These are phyloP conservation scores for Aspergillus luchuensis DNA, from an alignment of 2,329 filamentous ascomycete species.

Conservation along the genomic window DNA sequence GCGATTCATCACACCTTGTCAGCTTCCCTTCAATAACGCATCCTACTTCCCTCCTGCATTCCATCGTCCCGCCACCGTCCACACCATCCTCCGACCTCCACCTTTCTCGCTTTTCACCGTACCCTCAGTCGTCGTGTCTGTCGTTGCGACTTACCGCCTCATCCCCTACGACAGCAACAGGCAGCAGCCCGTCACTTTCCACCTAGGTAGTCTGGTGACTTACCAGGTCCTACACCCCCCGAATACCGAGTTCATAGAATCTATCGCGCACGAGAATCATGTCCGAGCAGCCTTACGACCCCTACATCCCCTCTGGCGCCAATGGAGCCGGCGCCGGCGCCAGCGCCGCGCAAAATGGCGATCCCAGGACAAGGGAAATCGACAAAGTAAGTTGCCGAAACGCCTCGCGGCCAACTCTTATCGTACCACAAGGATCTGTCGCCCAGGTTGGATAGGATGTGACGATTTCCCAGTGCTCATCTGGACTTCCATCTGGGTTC, in stretches of 20 bases:
- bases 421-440: not conserved
- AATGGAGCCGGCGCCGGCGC: conserved; percentile 45
- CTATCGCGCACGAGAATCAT: conserved; percentile 42
- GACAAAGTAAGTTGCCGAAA: conserved; percentile 72
- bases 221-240: conserved; percentile 19
- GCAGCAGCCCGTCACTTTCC: conserved; percentile 16
- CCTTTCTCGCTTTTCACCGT: conserved; percentile 4
- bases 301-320: conserved; percentile 76
- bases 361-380: conserved; percentile 70
- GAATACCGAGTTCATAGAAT: conserved; percentile 14
- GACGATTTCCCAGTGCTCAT: not conserved
- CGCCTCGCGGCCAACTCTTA: not conserved
- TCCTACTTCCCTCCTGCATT: conserved; percentile 7
- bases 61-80: conserved; percentile 11
- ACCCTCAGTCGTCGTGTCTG: not conserved
- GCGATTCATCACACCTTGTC: conserved; percentile 30
- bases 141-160: conserved; percentile 10
- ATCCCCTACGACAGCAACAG: conserved; percentile 14
- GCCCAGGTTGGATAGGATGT: not conserved
- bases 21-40: conserved; percentile 23
- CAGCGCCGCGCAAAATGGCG: conserved; percentile 57
- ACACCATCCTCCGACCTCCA: not conserved
- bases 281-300: conserved; percentile 75
- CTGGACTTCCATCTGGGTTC: not conserved
- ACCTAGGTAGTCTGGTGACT: conserved; percentile 22